Conservation (phyloP, 2,329 filamentous ascomycete species). For the Zarea fungicola region DNA sequence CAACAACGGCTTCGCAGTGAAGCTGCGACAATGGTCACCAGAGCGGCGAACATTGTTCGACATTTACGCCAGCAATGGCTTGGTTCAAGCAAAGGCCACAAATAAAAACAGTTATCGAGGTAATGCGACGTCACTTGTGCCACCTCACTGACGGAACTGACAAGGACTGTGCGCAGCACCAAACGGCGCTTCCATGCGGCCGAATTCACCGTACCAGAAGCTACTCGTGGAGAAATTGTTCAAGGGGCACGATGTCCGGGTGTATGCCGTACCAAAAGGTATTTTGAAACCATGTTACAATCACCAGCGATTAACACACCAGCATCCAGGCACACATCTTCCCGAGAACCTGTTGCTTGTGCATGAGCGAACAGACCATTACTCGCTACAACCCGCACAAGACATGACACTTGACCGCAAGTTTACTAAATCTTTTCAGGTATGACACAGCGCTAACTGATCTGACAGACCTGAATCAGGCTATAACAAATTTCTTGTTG, state of each 20-base stretch:
- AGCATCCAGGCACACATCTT: slow-evolving; percentile 15
- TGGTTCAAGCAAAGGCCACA: slow-evolving; percentile 12
- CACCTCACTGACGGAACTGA: neutral
- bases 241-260: slow-evolving; percentile 12
- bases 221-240: slow-evolving; percentile 15
- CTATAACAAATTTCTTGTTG: slow-evolving; percentile 13
- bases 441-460: neutral
- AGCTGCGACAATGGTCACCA: slow-evolving; percentile 14
- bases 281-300: neutral
- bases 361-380: slow-evolving; percentile 21
- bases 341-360: slow-evolving; percentile 19
- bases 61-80: neutral
- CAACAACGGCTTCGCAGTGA: slow-evolving; percentile 12
- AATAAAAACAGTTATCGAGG: slow-evolving; percentile 11
- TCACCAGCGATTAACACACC: neutral
- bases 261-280: slow-evolving; percentile 18
- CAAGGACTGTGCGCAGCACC: slow-evolving; percentile 16
- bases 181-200: slow-evolving; percentile 20
- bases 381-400: slow-evolving; percentile 18
- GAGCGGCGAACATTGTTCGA: slow-evolving; percentile 9
- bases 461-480: slow-evolving; percentile 13
- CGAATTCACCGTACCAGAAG: slow-evolving; percentile 18
- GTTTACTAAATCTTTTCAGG: neutral
- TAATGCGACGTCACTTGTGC: neutral
- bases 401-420: slow-evolving; percentile 14